Percentiles rank a stretch among this genome's conserved stretches.
Conservation (phyloP, 352 stramenopile genomes). For the Elongisporangium undulatum region DNA sequence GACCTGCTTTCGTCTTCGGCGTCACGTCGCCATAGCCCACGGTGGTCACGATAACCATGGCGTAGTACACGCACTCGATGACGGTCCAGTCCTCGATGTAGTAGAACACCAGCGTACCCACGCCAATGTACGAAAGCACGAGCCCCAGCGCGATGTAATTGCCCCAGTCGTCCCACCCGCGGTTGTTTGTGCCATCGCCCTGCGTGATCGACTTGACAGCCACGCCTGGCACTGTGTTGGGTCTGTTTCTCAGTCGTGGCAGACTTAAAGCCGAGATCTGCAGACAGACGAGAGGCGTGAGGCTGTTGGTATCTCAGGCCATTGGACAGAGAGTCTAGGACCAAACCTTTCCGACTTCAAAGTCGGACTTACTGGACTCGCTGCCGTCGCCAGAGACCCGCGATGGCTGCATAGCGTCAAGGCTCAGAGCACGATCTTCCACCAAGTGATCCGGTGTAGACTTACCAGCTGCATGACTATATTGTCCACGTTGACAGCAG, state of each 20-base stretch:
- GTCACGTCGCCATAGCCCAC: constrained; percentile 86
- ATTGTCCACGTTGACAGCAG: neutral
- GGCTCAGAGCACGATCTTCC: neutral
- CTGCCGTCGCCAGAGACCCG: neutral
- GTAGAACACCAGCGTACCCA: constrained; percentile 54
- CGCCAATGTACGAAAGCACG: constrained; percentile 51
- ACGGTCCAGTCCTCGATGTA: constrained; percentile 49
- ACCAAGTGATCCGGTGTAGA: neutral
- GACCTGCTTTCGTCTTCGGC: constrained; percentile 45
- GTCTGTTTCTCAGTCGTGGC: neutral
- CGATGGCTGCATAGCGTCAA: neutral
- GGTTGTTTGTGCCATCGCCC: constrained; percentile 13
- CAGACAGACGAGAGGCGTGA: neutral
- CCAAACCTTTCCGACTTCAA: neutral
- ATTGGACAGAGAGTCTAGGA: neutral
- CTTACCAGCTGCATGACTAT: neutral
- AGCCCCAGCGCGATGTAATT: constrained; percentile 44
- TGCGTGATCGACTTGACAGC: constrained; percentile 23
- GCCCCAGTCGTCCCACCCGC: constrained; percentile 5
- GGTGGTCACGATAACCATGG: constrained; percentile 91
- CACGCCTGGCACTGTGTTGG: constrained; percentile 15
- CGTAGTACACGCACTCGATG: constrained; percentile 89
- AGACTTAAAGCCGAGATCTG: neutral
- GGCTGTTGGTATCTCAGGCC: neutral
- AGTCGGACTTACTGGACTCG: constrained; percentile 1